A percentile compares a stretch with the other conserved stretches of the same genome.
Conservation (phyloP, 164 flowering plant genomes). For the Nymphaea thermarum region DNA sequence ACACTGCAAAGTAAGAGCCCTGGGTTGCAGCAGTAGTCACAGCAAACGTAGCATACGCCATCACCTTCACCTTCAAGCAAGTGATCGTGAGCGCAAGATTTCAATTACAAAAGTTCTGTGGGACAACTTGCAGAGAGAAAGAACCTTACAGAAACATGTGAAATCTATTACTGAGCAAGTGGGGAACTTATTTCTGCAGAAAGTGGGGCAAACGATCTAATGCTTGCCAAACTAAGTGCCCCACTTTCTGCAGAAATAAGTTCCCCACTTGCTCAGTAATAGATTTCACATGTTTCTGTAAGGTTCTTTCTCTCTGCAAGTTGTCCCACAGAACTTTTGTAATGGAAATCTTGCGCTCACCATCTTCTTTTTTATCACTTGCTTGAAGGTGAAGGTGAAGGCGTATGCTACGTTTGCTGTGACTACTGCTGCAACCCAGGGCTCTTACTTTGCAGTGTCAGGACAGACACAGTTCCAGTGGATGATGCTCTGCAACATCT, state of each 20-base stretch:
- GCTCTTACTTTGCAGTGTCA: conserved; percentile 31
- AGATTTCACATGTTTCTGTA: no score
- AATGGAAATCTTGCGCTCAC: not conserved
- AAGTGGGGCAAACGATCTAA: not conserved
- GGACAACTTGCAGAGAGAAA: not conserved
- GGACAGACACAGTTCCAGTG: conserved; percentile 44
- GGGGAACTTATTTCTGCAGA: no score
- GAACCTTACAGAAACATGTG: no score
- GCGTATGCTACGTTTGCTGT: conserved; percentile 35
- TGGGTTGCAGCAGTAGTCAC: conserved; percentile 30
- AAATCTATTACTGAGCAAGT: no score
- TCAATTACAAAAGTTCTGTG: no score
- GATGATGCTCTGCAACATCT: no score
- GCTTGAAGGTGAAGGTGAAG: conserved; percentile 34
- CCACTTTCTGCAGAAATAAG: no score
- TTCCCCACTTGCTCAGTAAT: no score
- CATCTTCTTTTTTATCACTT: not conserved
- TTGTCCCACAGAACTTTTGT: not conserved
- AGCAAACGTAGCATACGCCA: conserved; percentile 32
- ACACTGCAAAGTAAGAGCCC: conserved; percentile 35
- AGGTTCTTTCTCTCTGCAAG: not conserved
- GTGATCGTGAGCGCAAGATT: not conserved
- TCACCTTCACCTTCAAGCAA: conserved; percentile 28
- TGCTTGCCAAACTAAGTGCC: not conserved
- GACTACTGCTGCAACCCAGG: conserved; percentile 31